Evolutionary conservation across 2,329 filamentous ascomycete species (phyloP).

Genomic region (Xylariales sp.): DNA sequence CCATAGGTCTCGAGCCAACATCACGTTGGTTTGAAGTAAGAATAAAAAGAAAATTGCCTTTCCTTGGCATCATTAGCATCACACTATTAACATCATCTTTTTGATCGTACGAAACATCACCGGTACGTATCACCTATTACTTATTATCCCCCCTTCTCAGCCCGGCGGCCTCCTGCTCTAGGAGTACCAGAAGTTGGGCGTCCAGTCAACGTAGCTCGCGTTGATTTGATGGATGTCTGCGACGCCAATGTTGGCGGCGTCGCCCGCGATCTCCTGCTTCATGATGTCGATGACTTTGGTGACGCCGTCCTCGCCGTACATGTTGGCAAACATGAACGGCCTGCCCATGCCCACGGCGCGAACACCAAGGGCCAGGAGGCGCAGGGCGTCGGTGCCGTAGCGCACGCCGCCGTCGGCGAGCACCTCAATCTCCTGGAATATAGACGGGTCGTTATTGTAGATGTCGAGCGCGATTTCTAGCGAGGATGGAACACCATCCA

Average conservation of each 20-base stretch:
- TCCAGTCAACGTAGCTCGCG: slow-evolving; percentile 12
- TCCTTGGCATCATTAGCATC: too few species aligned
- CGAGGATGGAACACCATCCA: slow-evolving; percentile 23
- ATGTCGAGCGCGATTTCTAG: slow-evolving; percentile 27
- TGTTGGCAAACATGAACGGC: slow-evolving; percentile 43
- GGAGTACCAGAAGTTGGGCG: slow-evolving; percentile 9
- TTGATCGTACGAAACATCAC: too few species aligned
- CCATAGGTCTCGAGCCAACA: too few species aligned
- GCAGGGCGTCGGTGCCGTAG: slow-evolving; percentile 27
- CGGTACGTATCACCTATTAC: too few species aligned
- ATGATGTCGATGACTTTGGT: slow-evolving; percentile 34
- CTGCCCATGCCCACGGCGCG: slow-evolving; percentile 35
- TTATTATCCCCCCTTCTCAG: neutral
- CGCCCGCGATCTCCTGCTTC: slow-evolving; percentile 34
- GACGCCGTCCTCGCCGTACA: slow-evolving; percentile 41
- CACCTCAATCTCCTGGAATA: slow-evolving; percentile 25
- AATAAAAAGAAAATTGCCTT: too few species aligned
- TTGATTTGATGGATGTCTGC: slow-evolving; percentile 19
- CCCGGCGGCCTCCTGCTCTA: slow-evolving; percentile 1
- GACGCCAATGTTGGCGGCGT: slow-evolving; percentile 23
- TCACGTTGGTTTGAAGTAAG: too few species aligned
- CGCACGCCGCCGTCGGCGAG: slow-evolving; percentile 29
- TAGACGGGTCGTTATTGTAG: slow-evolving; percentile 19
- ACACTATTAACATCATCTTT: too few species aligned
- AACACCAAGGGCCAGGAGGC: slow-evolving; percentile 28